Evolutionary conservation across 2,329 filamentous ascomycete species (phyloP).

Genomic region (Trichoderma harzianum): DNA sequence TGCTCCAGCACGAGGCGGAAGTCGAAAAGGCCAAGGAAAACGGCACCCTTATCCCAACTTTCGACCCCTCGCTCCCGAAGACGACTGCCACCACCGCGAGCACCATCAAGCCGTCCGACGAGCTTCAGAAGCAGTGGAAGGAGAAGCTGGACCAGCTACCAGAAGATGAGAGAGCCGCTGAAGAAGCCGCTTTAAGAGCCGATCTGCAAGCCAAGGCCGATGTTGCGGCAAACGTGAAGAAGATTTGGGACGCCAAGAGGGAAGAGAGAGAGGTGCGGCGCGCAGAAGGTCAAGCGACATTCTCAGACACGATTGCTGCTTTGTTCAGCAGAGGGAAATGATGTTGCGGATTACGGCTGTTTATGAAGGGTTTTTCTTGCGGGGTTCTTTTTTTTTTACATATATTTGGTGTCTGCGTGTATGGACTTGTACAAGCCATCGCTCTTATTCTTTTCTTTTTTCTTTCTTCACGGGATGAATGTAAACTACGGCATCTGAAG

Average conservation of each 20-base stretch:
- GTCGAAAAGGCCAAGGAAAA: constrained; percentile 67
- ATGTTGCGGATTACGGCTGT: not conserved
- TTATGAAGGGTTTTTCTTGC: not conserved
- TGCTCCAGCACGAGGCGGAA: constrained; percentile 75
- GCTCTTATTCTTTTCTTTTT: not conserved
- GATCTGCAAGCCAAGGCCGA: constrained; percentile 60
- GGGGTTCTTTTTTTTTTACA: not conserved
- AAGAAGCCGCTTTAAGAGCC: constrained; percentile 61
- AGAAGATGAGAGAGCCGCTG: constrained; percentile 56
- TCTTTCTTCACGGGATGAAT: not conserved
- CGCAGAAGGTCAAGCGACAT: constrained; percentile 32
- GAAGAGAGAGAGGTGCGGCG: constrained; percentile 50
- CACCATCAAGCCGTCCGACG: constrained; percentile 36
- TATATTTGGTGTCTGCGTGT: not conserved
- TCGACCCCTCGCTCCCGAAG: constrained; percentile 53
- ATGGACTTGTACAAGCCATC: constrained; percentile 4
- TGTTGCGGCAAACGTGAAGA: constrained; percentile 54
- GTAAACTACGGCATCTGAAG: constrained; percentile 15
- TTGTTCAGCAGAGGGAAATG: constrained; percentile 32
- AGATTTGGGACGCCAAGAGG: constrained; percentile 54
- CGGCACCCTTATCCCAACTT: constrained; percentile 55
- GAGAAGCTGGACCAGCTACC: constrained; percentile 56
- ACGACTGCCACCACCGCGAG: constrained; percentile 24
- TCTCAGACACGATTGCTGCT: constrained; percentile 30
- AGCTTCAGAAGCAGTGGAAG: constrained; percentile 50